Evolutionary conservation across 352 stramenopile genomes (phyloP).

Genomic region (Peronospora farinosa): DNA sequence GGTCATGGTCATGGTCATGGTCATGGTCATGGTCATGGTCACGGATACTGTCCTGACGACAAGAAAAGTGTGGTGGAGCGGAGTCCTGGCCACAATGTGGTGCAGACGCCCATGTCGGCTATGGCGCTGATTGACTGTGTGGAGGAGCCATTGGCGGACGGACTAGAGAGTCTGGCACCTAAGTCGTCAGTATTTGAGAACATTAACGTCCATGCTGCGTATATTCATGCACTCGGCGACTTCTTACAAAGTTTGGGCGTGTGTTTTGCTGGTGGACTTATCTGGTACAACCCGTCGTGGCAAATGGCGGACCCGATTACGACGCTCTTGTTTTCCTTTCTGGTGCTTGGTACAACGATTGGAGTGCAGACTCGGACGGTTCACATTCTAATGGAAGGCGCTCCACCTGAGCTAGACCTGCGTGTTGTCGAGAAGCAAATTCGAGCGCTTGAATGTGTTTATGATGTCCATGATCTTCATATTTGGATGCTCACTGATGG

Average conservation of each 20-base stretch:
- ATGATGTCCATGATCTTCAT: constrained; percentile 96
- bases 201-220: constrained; percentile 95
- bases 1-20: constrained; percentile 49
- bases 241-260: constrained; percentile 96
- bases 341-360: constrained; percentile 93
- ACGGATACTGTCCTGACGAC: constrained; percentile 23
- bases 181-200: constrained; percentile 66
- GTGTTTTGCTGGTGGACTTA: constrained; percentile 91
- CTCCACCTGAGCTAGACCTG: constrained; percentile 62
- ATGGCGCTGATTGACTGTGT: constrained; percentile 61
- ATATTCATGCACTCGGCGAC: constrained; percentile 96
- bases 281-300: constrained; percentile 95
- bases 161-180: constrained; percentile 7
- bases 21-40: constrained; percentile 38
- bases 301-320: constrained; percentile 94
- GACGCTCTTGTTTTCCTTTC: constrained; percentile 93
- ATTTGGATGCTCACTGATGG: constrained; percentile 94
- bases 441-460: constrained; percentile 69
- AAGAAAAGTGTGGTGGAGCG: constrained; percentile 33
- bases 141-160: constrained; percentile 13
- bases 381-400: constrained; percentile 93
- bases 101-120: constrained; percentile 67
- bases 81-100: constrained; percentile 40
- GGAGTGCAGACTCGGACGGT: constrained; percentile 88
- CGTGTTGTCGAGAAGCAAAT: constrained; percentile 52